A percentile compares a stretch with the other conserved stretches of the same genome.
These are phyloP conservation scores for Trichosanthes cucumerina DNA, from an alignment of 306 rosid genomes.

Conservation along the genomic window DNA sequence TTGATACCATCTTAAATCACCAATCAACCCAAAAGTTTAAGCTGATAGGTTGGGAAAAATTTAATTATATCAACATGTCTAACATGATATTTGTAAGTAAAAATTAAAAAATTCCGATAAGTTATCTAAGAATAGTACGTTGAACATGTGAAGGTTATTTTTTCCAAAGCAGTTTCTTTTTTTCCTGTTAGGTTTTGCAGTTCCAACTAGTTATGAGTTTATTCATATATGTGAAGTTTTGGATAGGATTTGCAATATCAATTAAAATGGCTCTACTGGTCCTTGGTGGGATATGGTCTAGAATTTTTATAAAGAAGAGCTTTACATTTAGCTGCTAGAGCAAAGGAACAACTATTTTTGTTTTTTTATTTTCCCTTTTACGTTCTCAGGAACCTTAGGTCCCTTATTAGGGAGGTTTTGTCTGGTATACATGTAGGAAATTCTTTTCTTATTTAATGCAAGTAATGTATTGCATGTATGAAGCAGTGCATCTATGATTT, in stretches of 20 bases:
- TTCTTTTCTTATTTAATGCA: background rate
- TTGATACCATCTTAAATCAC: too few species aligned
- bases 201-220: background rate
- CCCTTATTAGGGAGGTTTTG: background rate
- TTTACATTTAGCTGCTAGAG: background rate
- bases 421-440: background rate
- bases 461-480: background rate
- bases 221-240: background rate
- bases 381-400: background rate
- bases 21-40: too few species aligned
- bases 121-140: background rate
- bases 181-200: background rate
- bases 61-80: too few species aligned
- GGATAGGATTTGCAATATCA: background rate
- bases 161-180: background rate
- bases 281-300: background rate
- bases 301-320: background rate
- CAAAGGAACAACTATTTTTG: background rate
- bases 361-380: background rate
- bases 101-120: background rate
- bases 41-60: too few species aligned
- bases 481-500: background rate
- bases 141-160: background rate
- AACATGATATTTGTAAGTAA: background rate
- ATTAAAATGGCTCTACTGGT: background rate